Evolutionary conservation across 371 early-diverging fungal genomes (phyloP), one percentile per base, ranked within the genome.

Genomic region (Rhizopus microsporus): DNA sequence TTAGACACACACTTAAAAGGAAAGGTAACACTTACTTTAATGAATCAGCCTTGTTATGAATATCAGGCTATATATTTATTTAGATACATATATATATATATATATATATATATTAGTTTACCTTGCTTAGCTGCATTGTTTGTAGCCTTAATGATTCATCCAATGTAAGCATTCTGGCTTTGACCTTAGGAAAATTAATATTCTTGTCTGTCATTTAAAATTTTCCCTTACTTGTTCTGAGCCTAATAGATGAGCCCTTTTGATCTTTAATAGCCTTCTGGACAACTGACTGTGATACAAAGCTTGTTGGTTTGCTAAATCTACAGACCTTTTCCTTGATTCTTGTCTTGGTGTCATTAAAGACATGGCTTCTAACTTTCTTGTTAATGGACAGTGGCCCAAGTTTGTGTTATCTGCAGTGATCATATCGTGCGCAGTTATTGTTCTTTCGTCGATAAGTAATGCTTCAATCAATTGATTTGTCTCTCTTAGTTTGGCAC

Each of bases 271-370:
- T 46, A 46, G 12, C 23, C 46, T 46, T 46, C 12, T 46, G 29
- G 17, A 5, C 29, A 46, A 29, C 7, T 29, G 46, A 23, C 29
- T 8, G 15, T 29, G 9, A 8, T 46, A 46, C 46, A 46, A 46
- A 8, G 46, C 46, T 33, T 54, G 61, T 30, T 61, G 51, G 46
- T 66, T 66, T 31, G 66, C 66, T 31, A 61, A 50, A 35, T 66
- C 66, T 17, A 66, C 62, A 3, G 66, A 66, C 42, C 58, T 53
- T 37, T 66, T 66, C 45, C 66, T 42, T 17, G 66, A 61, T 9
- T 62, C 62, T 37, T 66, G 66, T 35, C 50, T 57, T 16, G 66
- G 54, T 46, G 66, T 66, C 5, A 61, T 23, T 9, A 66, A 54
- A 4, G 62, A 54, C 62, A 66, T 57, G 8, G 42, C 43, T 46